These are phyloP conservation scores for Pseudonitzschia multistriata DNA, from an alignment of 108 stramenopile genomes.

Conservation along the genomic window DNA sequence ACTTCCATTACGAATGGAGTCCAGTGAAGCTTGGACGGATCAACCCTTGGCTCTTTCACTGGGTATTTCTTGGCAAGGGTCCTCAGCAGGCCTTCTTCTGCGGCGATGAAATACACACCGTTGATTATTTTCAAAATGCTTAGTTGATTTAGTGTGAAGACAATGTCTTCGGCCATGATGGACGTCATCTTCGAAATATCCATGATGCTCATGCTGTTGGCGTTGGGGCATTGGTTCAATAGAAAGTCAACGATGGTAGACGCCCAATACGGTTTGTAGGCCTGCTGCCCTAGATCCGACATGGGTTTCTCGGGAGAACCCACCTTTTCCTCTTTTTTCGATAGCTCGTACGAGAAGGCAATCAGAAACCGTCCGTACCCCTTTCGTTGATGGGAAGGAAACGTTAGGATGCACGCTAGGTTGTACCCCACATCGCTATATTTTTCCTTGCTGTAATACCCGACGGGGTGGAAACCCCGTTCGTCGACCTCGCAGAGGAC, in stretches of 20 bases:
- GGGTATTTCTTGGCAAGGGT: constrained; percentile 90
- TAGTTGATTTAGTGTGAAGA: constrained; percentile 89
- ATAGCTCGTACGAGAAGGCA: constrained; percentile 95
- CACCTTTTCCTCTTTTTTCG: constrained; percentile 94
- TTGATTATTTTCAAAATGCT: constrained; percentile 90
- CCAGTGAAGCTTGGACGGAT: constrained; percentile 93
- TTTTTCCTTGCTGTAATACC: constrained; percentile 99
- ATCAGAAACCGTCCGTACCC: constrained; percentile 99
- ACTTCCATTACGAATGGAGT: constrained; percentile 93
- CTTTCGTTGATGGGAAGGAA: constrained; percentile 98
- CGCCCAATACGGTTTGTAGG: constrained; percentile 94
- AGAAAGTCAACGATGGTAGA: constrained; percentile 87
- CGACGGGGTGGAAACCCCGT: constrained; percentile 91
- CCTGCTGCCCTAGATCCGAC: constrained; percentile 96
- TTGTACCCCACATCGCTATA: constrained; percentile 98
- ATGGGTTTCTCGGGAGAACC: constrained; percentile 99
- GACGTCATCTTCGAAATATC: constrained; percentile 92
- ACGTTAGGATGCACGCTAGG: constrained; percentile 98
- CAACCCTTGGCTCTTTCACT: constrained; percentile 89
- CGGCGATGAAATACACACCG: constrained; percentile 89
- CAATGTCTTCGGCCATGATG: constrained; percentile 97
- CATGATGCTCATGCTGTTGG: constrained; percentile 79
- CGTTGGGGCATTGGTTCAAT: constrained; percentile 55
- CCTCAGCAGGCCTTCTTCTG: constrained; percentile 68
- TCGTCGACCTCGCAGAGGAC: constrained; percentile 95